Evolutionary conservation across 345 rosid genomes (phyloP), one percentile per base, ranked within the genome.

Genomic region (Pseudoturritis turrita): DNA sequence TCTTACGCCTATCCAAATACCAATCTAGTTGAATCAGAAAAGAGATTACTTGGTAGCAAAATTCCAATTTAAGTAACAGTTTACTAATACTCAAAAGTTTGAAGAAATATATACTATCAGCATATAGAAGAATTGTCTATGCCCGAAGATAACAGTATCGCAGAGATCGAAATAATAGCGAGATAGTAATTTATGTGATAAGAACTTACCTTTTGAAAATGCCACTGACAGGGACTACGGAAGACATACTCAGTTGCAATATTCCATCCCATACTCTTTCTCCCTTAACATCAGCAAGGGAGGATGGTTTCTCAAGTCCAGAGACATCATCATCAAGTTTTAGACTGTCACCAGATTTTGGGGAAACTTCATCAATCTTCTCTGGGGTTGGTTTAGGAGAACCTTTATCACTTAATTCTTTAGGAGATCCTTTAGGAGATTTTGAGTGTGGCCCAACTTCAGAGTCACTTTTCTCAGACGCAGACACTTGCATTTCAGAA

Each of bases 241-340:
- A 56, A 11, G 96, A 66, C 51, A 81, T 62, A 75, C 72, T 92
- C 61, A 90, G 85, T 80, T 92, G 95, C 59, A 96, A 84, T 33
- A 66, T 49, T 62, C 99, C 99, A 66, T 90, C 88, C 98, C 99
- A 96, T n/a, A 85, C 73, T 49, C 26, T 79, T 23, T 89, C 92
- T 61, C 84, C 89, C 60, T 72, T 46, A 50, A 62, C 33, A 49
- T 25, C 67, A 35, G 73, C 63, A 69, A 62, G 77, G 21, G 52
- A 62, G 15, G 81, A 61, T 13, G 58, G 33, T 56, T 52, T 66
- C 39, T 75, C 81, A 18, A 56, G 66, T 14, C 61, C 63, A 29
- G 69, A 31, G 53, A 65, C 69, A 65, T 58, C 56, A 3, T 19
- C 68, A 35, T 65, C 57, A 59, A 50, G 72, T 65, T 74, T 82